Conservation (phyloP, 2,329 filamentous ascomycete species). For the Botrytis aclada region DNA sequence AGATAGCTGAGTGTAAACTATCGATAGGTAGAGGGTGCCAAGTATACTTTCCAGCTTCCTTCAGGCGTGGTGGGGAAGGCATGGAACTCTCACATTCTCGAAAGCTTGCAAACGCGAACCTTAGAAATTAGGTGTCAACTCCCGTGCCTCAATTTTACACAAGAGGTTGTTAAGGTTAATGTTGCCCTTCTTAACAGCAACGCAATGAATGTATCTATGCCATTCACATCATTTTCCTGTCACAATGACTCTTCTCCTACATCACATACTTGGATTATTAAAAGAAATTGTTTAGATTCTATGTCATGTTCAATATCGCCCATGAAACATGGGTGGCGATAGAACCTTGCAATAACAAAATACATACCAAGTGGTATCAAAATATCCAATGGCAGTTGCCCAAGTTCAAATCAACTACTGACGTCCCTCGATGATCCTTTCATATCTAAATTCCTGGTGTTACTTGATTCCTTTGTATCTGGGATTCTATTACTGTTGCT, state of each 20-base stretch:
- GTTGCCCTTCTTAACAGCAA: neutral
- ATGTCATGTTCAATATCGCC: neutral
- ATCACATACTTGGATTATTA: neutral
- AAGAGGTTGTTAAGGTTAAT: no score
- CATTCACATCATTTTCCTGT: neutral
- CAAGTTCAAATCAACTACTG: neutral
- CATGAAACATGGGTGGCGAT: neutral
- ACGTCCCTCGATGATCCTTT: neutral
- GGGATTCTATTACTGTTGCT: constrained; percentile 52
- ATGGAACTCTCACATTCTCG: neutral
- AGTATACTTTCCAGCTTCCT: neutral
- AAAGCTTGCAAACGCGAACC: neutral
- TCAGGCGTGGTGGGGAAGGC: neutral
- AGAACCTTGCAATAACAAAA: neutral
- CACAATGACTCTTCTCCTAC: neutral
- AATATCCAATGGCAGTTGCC: neutral
- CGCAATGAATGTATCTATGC: neutral
- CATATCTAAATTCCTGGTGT: constrained; percentile 31
- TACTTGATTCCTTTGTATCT: constrained; percentile 56
- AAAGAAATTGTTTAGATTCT: neutral
- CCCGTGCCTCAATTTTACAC: no score
- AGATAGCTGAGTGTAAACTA: neutral
- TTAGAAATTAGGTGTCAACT: neutral
- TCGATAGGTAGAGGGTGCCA: neutral
- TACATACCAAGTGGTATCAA: neutral